phyloP scores from a whole-genome alignment of 345 rosid genomes.

The Eucalyptus sp. region DNA sequence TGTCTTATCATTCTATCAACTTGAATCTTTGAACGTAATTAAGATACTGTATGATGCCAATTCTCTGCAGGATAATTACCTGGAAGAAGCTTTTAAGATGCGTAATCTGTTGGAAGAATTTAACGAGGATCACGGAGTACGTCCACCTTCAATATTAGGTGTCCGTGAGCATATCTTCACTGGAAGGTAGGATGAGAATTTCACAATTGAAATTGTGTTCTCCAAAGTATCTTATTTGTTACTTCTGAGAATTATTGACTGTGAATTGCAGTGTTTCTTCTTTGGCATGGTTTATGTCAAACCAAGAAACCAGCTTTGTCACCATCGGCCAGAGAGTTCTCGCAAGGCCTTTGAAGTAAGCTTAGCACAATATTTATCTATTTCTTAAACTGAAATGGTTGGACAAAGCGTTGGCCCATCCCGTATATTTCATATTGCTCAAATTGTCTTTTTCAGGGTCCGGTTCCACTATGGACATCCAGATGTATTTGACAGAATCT shows the following conservation, averaged over 20 bases:
- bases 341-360: conserved; percentile 92
- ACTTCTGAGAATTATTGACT: neutral
- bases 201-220: neutral
- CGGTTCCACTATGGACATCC: conserved; percentile 98
- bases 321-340: conserved; percentile 97
- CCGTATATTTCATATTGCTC: neutral
- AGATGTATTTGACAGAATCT: conserved; percentile 89
- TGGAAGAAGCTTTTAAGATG: conserved; percentile 98
- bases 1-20: neutral
- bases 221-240: neutral
- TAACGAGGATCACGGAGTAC: conserved; percentile 90
- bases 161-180: conserved; percentile 96
- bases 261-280: conserved; percentile 75
- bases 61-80: conserved; percentile 75
- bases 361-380: neutral
- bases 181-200: conserved; percentile 49
- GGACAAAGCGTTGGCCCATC: neutral
- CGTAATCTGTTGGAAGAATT: conserved; percentile 95
- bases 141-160: conserved; percentile 87
- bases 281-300: conserved; percentile 98
- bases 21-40: neutral
- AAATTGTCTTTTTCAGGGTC: conserved; percentile 31
- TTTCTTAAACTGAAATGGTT: neutral
- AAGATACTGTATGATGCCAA: neutral
- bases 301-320: conserved; percentile 94